phyloP scores from a whole-genome alignment of 225 moss, liverwort and hornwort species.

The Asterella californica region DNA sequence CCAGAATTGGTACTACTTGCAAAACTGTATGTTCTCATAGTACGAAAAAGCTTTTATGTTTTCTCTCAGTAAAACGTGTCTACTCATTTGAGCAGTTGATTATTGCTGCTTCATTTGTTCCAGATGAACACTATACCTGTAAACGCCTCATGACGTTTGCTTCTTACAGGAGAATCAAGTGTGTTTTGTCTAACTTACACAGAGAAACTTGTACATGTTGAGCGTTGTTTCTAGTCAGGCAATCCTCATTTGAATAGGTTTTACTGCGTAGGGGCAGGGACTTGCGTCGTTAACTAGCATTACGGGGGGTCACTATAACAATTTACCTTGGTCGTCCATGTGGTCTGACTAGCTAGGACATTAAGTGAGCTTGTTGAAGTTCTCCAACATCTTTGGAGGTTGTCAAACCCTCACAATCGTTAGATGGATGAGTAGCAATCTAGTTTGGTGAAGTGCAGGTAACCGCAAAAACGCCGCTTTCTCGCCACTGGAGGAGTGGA shows the following conservation, averaged over 20 bases:
- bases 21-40: slow-evolving; percentile 36
- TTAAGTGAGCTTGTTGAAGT: neutral
- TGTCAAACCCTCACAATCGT: too few species aligned
- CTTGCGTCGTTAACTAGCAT: neutral
- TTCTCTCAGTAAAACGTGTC: neutral
- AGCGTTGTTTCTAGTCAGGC: neutral
- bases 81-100: neutral
- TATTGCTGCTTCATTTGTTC: neutral
- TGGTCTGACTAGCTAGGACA: neutral
- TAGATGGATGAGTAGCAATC: neutral
- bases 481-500: slow-evolving; percentile 72
- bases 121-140: neutral
- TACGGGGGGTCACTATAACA: neutral
- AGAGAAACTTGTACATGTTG: neutral
- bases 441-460: slow-evolving; percentile 34
- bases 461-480: slow-evolving; percentile 53
- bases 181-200: neutral
- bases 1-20: slow-evolving; percentile 58
- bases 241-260: neutral
- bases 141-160: neutral
- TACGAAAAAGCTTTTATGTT: slow-evolving; percentile 19
- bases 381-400: too few species aligned
- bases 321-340: neutral
- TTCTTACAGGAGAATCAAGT: neutral
- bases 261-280: neutral